A percentile compares a stretch with the other conserved stretches of the same genome.
These are phyloP conservation scores for Dentipellis sp. DNA, from an alignment of 768 basidiomycete species.

Conservation along the genomic window DNA sequence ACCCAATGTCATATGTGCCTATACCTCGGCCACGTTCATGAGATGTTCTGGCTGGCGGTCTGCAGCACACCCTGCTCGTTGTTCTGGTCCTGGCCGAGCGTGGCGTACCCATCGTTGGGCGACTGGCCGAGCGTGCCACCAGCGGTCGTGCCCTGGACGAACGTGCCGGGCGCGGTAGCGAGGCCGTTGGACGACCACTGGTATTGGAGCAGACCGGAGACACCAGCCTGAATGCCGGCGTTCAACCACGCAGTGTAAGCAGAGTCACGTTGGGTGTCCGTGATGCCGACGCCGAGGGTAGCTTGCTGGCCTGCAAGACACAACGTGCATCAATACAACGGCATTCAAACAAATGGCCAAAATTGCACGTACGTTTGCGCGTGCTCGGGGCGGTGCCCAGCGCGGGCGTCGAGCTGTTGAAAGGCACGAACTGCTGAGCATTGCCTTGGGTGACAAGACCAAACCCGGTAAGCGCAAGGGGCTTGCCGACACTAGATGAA, in stretches of 20 bases:
- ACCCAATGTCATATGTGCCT: neutral
- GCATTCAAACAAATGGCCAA: neutral
- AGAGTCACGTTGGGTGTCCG: neutral
- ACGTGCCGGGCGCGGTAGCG: neutral
- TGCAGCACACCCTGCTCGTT: slow-evolving; percentile 1
- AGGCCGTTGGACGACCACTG: slow-evolving; percentile 11
- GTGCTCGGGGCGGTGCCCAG: neutral
- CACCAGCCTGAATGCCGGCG: slow-evolving; percentile 1
- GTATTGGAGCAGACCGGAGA: slow-evolving; percentile 6
- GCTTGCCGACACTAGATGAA: slow-evolving; percentile 22
- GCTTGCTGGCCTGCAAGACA: slow-evolving; percentile 4
- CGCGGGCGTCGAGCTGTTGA: slow-evolving; percentile 17
- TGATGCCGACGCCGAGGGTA: neutral
- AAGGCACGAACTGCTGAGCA: slow-evolving; percentile 21
- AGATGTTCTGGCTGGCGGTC: neutral
- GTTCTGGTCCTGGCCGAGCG: neutral
- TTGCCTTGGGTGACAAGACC: slow-evolving; percentile 23
- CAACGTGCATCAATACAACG: neutral
- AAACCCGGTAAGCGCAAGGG: slow-evolving; percentile 21
- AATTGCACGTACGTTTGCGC: slow-evolving; percentile 4
- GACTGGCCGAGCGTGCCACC: slow-evolving; percentile 3
- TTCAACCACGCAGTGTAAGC: slow-evolving; percentile 7
- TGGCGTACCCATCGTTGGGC: slow-evolving; percentile 13
- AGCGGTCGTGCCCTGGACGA: neutral
- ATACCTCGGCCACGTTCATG: neutral